Base-by-base conservation (phyloP, 1,284 basidiomycete species). In the Ganoderma sinense region DNA sequence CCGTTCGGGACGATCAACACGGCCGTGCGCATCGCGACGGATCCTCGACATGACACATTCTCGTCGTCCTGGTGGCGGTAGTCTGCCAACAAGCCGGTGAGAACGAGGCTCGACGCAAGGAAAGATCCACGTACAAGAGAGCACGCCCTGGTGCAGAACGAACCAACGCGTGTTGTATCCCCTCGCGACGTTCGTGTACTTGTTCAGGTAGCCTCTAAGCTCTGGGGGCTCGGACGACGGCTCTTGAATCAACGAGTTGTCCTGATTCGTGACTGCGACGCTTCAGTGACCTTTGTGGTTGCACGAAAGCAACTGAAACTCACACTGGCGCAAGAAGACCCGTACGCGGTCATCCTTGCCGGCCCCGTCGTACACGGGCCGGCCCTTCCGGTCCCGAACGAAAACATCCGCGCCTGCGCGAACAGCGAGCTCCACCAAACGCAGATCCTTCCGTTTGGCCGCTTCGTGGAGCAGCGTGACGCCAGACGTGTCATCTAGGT, bases 101-200 rank as follows among this genome's bases (percentile, higher is more conserved):
- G 56, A 39, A 61, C 4, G 59, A 10, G 7, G 10, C 11, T 14
- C 14, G 8, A 8, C 10, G n/a, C 11, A 23, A 5, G n/a, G 8
- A 68, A 33, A 13, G 10, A 3, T 10, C 6, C 14, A 85, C 91
- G 51, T 78, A 93, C 94, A 97, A 36, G 93, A 95, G 14, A 97
- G 82, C 41, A 94, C 85, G 6, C 96, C 97, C 71, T 94, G 90
- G 75, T 94, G 91, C 48, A 99, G 87, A 0, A 98, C 96, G 77
- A 99, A 98, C 96, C 97, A 99, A 0, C 97, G 87, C 0, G 94
- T 94, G 75, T 92, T 93, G 82, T 97, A 98, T 0, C 97, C 97
- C 74, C 91, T 90, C 0, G 95, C 95, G 51, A 97, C 91, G 75
- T 97, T 97, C 5, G 93, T 92, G 79, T 96, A 97, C 81, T 97